A percentile compares a stretch with the other conserved stretches of the same genome.
Conservation (phyloP, 148 eudicot genomes). For the Agrostemma githago region DNA sequence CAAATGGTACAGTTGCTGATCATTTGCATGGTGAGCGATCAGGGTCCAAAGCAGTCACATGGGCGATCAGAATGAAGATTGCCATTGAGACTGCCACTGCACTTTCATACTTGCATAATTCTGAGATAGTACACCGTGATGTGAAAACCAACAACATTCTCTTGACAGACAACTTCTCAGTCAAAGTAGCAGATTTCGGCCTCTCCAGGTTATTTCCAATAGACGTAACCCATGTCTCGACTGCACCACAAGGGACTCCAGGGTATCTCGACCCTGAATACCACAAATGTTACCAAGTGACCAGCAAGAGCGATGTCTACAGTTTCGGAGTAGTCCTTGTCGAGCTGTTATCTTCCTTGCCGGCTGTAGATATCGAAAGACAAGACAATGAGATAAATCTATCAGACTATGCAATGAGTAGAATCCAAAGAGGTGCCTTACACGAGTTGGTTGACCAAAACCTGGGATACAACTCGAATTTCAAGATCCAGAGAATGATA, state of each 20-base stretch:
- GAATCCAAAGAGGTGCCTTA: slow-evolving; percentile 2
- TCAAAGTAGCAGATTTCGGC: slow-evolving; percentile 13
- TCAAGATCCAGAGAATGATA: slow-evolving; percentile 2
- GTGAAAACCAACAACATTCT: slow-evolving; percentile 16
- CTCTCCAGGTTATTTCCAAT: slow-evolving; percentile 9
- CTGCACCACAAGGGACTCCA: slow-evolving; percentile 13
- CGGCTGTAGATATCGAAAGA: not conserved
- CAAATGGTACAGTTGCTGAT: slow-evolving; percentile 12
- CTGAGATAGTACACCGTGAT: slow-evolving; percentile 15
- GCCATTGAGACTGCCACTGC: slow-evolving; percentile 14
- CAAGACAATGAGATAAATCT: slow-evolving; percentile 8
- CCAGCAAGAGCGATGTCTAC: slow-evolving; percentile 9
- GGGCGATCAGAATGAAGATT: slow-evolving; percentile 6
- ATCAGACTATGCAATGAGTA: slow-evolving; percentile 5
- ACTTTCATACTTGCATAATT: slow-evolving; percentile 3
- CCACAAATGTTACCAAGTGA: slow-evolving; percentile 12
- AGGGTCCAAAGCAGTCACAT: not conserved
- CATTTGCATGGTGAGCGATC: slow-evolving; percentile 7
- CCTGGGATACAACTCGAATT: not conserved
- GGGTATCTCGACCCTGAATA: slow-evolving; percentile 11
- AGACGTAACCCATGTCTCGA: slow-evolving; percentile 10
- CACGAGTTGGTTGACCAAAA: slow-evolving; percentile 2
- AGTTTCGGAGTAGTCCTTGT: slow-evolving; percentile 13
- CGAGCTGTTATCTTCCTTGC: slow-evolving; percentile 10
- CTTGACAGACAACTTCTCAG: not conserved